A percentile compares a stretch with the other conserved stretches of the same genome.
Conservation (phyloP, 2,329 filamentous ascomycete species). For the Phialocephala subalpina region DNA sequence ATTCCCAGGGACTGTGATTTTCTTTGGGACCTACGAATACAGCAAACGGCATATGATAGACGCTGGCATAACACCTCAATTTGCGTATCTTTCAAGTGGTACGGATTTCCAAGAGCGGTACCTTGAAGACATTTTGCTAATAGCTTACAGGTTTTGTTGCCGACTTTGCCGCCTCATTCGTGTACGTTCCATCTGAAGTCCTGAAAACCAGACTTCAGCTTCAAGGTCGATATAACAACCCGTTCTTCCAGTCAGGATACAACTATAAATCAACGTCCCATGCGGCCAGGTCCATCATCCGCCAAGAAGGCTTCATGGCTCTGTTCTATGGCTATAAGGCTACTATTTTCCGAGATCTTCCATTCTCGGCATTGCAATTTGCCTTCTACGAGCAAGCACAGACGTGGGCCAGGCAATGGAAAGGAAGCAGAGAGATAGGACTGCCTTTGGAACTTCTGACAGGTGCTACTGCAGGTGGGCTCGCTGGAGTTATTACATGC, state of each 20-base stretch:
- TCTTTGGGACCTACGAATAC: constrained; percentile 96
- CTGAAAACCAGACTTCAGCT: constrained; percentile 96
- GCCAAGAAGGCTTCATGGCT: constrained; percentile 81
- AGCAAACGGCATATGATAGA: constrained; percentile 93
- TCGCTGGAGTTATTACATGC: constrained; percentile 94
- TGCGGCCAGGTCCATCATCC: constrained; percentile 84
- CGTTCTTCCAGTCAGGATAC: constrained; percentile 91
- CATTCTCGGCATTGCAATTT: constrained; percentile 96
- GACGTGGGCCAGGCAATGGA: constrained; percentile 79
- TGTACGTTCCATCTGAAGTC: constrained; percentile 97
- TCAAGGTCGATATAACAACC: constrained; percentile 95
- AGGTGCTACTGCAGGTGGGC: constrained; percentile 86
- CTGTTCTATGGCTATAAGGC: constrained; percentile 98
- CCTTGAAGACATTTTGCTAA: constrained; percentile 18
- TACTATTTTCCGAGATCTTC: constrained; percentile 91
- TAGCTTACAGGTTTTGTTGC: constrained; percentile 78
- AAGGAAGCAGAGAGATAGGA: constrained; percentile 84
- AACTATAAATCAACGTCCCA: constrained; percentile 91
- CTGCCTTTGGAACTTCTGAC: constrained; percentile 86
- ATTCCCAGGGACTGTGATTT: constrained; percentile 91
- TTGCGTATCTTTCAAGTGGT: constrained; percentile 90
- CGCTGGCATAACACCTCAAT: constrained; percentile 77
- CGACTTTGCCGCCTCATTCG: constrained; percentile 87
- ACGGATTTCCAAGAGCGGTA: constrained; percentile 40
- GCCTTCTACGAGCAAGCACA: constrained; percentile 98